phyloP scores from a whole-genome alignment of 2,329 filamentous ascomycete species.

The Colletotrichum orchidophilum region DNA sequence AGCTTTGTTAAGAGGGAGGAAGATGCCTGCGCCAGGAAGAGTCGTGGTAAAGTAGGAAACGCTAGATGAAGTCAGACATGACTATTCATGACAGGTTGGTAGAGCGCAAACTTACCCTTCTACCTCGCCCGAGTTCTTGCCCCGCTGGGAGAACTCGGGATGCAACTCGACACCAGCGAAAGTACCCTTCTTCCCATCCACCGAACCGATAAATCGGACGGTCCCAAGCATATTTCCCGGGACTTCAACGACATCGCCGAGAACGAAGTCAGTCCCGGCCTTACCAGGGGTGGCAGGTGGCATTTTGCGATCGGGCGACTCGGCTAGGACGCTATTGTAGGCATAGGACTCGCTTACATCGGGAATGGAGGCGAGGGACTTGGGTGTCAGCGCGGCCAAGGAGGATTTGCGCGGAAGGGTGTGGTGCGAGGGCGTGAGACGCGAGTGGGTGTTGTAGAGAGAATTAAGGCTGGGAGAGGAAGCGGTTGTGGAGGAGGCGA shows the following conservation, averaged over 20 bases:
- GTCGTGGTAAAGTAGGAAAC: constrained; percentile 84
- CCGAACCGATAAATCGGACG: constrained; percentile 87
- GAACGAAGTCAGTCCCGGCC: constrained; percentile 65
- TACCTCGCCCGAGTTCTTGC: constrained; percentile 96
- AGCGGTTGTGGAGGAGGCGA: constrained; percentile 50
- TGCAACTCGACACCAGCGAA: constrained; percentile 94
- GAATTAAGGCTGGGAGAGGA: constrained; percentile 69
- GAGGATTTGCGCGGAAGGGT: constrained; percentile 75
- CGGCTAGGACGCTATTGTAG: constrained; percentile 62
- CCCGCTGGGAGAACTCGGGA: constrained; percentile 79
- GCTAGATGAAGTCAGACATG: constrained; percentile 47
- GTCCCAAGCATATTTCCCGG: constrained; percentile 92
- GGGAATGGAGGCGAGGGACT: constrained; percentile 71
- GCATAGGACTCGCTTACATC: constrained; percentile 73
- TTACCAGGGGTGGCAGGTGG: constrained; percentile 64
- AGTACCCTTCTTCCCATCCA: constrained; percentile 87
- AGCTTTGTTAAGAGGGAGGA: constrained; percentile 86
- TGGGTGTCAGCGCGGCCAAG: constrained; percentile 72
- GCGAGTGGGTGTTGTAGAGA: constrained; percentile 60
- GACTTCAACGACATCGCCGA: constrained; percentile 89
- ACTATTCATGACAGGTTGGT: constrained; percentile 14
- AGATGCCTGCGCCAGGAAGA: constrained; percentile 86
- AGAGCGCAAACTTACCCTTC: constrained; percentile 74
- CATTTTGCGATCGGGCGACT: constrained; percentile 57
- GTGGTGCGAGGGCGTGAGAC: constrained; percentile 46